Evolutionary conservation across 2,329 filamentous ascomycete genomes (phyloP).

Genomic region (Esteya vermicola): DNA sequence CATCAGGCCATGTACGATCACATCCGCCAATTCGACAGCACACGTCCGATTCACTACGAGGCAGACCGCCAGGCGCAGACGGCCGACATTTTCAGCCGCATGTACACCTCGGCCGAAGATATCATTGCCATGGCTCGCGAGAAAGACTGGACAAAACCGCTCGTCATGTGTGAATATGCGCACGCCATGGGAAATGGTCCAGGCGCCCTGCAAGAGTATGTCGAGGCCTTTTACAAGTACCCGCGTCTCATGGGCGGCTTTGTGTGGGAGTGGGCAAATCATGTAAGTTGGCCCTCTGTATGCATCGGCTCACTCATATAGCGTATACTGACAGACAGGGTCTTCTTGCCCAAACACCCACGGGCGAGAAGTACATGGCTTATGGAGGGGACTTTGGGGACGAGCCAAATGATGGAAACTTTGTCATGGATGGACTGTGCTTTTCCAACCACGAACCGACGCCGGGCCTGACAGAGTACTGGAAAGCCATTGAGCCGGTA

Average conservation of each 20-base stretch:
- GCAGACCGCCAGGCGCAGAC: constrained; percentile 44
- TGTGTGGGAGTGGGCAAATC: constrained; percentile 54
- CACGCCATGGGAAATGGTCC: constrained; percentile 66
- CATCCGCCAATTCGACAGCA: constrained; percentile 40
- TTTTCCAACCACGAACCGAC: constrained; percentile 39
- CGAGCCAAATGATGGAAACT: constrained; percentile 42
- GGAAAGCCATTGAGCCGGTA: constrained; percentile 44
- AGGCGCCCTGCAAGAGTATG: constrained; percentile 54
- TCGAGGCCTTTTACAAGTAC: constrained; percentile 46
- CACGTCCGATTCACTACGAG: constrained; percentile 51
- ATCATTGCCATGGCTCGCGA: constrained; percentile 26
- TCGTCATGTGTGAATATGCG: constrained; percentile 43
- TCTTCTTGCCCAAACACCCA: no score
- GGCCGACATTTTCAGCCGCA: constrained; percentile 54
- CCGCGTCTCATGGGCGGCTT: constrained; percentile 51
- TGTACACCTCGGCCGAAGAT: constrained; percentile 44
- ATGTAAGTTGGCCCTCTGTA: constrained; percentile 41
- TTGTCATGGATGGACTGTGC: constrained; percentile 47
- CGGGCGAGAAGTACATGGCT: constrained; percentile 33
- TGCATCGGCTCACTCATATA: no score
- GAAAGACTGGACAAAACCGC: constrained; percentile 37
- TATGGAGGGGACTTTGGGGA: constrained; percentile 52
- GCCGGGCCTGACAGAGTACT: constrained; percentile 40
- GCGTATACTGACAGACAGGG: no score
- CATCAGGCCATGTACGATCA: constrained; percentile 54